Conservation (phyloP, 352 stramenopile genomes). For the Pythium folliculosum region DNA sequence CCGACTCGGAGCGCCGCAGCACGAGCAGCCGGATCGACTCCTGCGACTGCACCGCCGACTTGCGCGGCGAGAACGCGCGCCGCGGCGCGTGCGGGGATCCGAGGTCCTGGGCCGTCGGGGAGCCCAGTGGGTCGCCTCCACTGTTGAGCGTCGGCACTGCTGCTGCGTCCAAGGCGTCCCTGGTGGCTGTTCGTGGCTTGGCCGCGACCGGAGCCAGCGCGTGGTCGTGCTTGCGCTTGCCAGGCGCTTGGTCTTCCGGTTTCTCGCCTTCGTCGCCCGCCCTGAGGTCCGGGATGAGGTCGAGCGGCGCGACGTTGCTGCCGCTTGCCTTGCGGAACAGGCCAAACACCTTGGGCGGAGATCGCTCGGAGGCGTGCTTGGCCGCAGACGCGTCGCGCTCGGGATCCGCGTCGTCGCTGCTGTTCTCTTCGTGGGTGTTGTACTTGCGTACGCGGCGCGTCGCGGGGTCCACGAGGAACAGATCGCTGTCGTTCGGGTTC, state of each 20-base stretch:
- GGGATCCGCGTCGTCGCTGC: not conserved
- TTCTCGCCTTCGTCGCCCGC: not conserved
- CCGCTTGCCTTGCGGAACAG: constrained; percentile 17
- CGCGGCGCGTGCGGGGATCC: not conserved
- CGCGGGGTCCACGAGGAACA: not conserved
- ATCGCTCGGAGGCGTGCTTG: not conserved
- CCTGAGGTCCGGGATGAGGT: not conserved
- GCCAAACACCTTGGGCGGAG: constrained; percentile 1
- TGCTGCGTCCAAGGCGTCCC: not conserved
- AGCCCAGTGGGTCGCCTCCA: not conserved
- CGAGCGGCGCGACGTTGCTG: constrained; percentile 15
- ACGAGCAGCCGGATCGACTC: constrained; percentile 42
- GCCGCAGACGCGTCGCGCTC: not conserved
- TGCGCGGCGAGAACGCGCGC: constrained; percentile 25
- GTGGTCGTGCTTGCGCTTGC: not conserved
- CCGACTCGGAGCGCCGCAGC: constrained; percentile 13
- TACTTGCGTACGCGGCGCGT: not conserved
- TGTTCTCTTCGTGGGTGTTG: not conserved
- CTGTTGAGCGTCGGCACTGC: not conserved
- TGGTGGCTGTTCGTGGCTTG: not conserved
- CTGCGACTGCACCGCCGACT: constrained; percentile 37
- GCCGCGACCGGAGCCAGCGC: not conserved
- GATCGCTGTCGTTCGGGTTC: not conserved
- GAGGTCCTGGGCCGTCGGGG: not conserved
- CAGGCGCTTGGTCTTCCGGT: not conserved